These are phyloP conservation scores for Tetrahymena borealis DNA, from an alignment of 73 alveolate genomes.

Conservation along the genomic window DNA sequence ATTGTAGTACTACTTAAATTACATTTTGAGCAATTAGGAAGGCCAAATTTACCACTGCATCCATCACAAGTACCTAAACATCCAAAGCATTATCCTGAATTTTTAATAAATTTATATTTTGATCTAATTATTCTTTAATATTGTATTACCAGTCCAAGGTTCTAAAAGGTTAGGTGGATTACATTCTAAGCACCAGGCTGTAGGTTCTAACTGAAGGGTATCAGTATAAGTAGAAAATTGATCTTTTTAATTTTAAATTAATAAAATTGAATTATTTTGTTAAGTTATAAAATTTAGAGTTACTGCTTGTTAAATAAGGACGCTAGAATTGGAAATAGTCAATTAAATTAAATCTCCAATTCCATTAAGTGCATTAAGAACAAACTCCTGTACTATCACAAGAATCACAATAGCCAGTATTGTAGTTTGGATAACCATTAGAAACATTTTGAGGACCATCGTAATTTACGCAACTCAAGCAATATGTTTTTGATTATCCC, in stretches of 20 bases:
- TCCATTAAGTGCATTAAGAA: neutral
- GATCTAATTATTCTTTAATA: neutral
- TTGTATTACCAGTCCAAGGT: neutral
- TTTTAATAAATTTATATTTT: neutral
- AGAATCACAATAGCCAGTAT: neutral
- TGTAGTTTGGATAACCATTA: neutral
- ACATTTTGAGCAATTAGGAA: neutral
- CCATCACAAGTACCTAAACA: neutral
- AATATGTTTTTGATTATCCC: neutral
- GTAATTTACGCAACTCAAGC: neutral
- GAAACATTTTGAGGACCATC: neutral
- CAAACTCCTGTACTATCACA: neutral
- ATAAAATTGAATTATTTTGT: neutral
- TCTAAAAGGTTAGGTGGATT: neutral
- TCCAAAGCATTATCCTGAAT: neutral
- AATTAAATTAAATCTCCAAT: neutral
- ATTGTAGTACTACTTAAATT: neutral
- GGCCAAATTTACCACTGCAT: neutral
- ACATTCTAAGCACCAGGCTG: neutral
- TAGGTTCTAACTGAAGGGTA: neutral
- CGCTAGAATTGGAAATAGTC: neutral
- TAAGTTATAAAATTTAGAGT: neutral
- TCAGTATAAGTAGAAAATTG: neutral
- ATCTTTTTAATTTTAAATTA: neutral
- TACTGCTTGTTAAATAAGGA: neutral